phyloP scores from a whole-genome alignment of 495 filamentous ascomycete species.

The Hamigera avellanea region DNA sequence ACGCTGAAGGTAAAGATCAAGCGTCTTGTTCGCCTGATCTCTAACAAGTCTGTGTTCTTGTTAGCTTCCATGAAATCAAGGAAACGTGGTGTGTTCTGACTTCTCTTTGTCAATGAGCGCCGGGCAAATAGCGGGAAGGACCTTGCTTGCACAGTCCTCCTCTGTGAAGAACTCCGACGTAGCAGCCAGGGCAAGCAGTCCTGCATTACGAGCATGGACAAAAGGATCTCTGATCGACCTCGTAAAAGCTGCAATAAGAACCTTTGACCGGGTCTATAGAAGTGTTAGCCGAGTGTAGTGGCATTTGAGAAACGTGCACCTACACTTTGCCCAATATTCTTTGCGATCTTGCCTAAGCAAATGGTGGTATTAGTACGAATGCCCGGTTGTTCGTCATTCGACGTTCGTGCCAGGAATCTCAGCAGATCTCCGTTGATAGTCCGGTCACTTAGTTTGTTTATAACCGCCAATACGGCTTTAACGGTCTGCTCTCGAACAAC shows the following conservation, averaged over 20 bases:
- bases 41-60: conserved; percentile 48
- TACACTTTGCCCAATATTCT: conserved; percentile 65
- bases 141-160: conserved; percentile 75
- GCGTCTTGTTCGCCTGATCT: conserved; percentile 80
- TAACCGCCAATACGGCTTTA: conserved; percentile 76
- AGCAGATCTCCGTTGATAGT: conserved; percentile 89
- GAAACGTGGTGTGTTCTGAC: conserved; percentile 16
- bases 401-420: conserved; percentile 84
- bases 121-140: conserved; percentile 76
- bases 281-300: conserved; percentile 9
- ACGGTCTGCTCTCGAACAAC: conserved; percentile 91
- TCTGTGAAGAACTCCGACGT: conserved; percentile 80
- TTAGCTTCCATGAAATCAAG: background rate
- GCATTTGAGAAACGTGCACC: conserved; percentile 6
- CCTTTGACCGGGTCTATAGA: conserved; percentile 61
- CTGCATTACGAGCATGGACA: conserved; percentile 80
- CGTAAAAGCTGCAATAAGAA: conserved; percentile 82
- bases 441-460: conserved; percentile 82
- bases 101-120: conserved; percentile 82
- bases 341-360: conserved; percentile 89
- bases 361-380: conserved; percentile 98
- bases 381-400: conserved; percentile 94
- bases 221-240: conserved; percentile 88
- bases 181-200: conserved; percentile 71
- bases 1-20: conserved; percentile 80